Percentiles rank a stretch among this genome's conserved stretches.
Evolutionary conservation across 768 basidiomycete species (phyloP).

Genomic region (Coprinopsis strossmayeri): DNA sequence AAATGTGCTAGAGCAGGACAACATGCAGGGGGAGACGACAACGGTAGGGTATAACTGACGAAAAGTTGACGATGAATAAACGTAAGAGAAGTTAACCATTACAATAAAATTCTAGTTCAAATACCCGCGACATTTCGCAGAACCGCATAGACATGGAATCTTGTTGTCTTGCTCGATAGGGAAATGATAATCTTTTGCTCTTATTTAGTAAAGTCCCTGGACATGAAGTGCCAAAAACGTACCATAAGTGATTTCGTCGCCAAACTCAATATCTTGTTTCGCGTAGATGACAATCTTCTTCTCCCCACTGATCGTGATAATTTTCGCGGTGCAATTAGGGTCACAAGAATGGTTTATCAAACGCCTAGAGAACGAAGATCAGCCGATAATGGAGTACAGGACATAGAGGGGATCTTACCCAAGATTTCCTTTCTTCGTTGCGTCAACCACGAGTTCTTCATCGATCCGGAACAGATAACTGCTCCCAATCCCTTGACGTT

Average conservation of each 20-base stretch:
- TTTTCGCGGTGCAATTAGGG: constrained; percentile 88
- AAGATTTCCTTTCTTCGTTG: constrained; percentile 98
- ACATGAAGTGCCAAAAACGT: constrained; percentile 20
- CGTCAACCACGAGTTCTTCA: constrained; percentile 96
- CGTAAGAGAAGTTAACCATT: not conserved
- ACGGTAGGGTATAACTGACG: not conserved
- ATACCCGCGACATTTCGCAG: constrained; percentile 87
- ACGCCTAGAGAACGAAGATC: constrained; percentile 46
- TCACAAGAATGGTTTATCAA: constrained; percentile 99
- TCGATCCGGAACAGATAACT: constrained; percentile 98
- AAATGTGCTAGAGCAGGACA: not conserved
- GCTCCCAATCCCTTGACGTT: constrained; percentile 95
- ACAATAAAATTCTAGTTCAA: constrained; percentile 67
- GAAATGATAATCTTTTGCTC: constrained; percentile 99
- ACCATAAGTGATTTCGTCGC: constrained; percentile 98
- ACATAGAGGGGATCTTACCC: constrained; percentile 54
- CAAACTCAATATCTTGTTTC: constrained; percentile 90
- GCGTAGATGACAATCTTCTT: constrained; percentile 99
- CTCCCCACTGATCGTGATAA: constrained; percentile 84
- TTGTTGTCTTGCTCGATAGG: constrained; percentile 93
- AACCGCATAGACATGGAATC: constrained; percentile 89
- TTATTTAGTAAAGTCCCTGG: no score
- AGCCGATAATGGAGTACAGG: constrained; percentile 9
- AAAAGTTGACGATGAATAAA: not conserved
- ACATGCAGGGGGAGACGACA: not conserved